These are phyloP conservation scores for Rosa persica DNA, from an alignment of 306 rosid species.

Conservation along the genomic window DNA sequence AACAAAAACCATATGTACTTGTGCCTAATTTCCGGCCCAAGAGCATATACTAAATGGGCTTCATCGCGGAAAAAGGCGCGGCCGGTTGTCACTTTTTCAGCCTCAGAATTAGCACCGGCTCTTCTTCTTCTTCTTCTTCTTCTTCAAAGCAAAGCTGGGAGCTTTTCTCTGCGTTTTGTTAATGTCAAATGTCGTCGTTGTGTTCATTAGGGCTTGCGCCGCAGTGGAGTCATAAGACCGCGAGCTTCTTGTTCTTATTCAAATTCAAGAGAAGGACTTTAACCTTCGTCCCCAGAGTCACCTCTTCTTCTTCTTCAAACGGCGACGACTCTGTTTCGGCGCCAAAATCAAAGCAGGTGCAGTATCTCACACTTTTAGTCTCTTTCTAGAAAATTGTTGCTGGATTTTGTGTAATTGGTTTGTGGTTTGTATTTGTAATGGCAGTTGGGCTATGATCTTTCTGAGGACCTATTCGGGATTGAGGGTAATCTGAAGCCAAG, in stretches of 20 bases:
- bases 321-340: conserved; percentile 47
- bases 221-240: conserved; percentile 33
- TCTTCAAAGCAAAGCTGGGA: neutral
- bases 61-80: neutral
- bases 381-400: neutral
- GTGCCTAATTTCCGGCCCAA: neutral
- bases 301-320: conserved; percentile 50
- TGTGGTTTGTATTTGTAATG: conserved; percentile 10
- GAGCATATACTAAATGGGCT: neutral
- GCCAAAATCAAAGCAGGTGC: conserved; percentile 49
- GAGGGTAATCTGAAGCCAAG: conserved; percentile 63
- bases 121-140: neutral
- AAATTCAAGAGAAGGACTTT: conserved; percentile 29
- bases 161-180: neutral
- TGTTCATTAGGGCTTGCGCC: conserved; percentile 35
- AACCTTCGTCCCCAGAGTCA: conserved; percentile 30
- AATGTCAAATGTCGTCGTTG: conserved; percentile 36
- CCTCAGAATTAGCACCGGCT: neutral
- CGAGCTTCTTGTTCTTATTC: conserved; percentile 34
- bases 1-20: no score
- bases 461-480: conserved; percentile 69
- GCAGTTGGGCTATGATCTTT: conserved; percentile 67
- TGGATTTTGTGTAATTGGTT: neutral
- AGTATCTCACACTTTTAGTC: neutral
- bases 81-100: conserved; percentile 1